phyloP scores from a whole-genome alignment of 2,329 filamentous ascomycete species.

The Bipolaris cookei region DNA sequence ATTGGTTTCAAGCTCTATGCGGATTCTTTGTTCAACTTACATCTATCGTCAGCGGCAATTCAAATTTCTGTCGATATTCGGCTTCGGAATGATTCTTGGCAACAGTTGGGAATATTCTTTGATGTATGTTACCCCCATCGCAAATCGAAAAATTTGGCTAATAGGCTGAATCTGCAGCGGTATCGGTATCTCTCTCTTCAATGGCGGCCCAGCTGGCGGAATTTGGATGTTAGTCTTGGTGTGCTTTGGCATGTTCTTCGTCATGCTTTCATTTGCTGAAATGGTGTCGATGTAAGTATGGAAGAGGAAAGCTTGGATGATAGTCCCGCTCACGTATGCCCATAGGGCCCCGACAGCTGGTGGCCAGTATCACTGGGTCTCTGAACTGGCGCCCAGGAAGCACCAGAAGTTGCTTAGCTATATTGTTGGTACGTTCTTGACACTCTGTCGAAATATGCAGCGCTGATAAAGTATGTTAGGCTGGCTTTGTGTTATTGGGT shows the following conservation, averaged over 20 bases:
- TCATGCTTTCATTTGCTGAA: constrained; percentile 35
- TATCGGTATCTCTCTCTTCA: constrained; percentile 28
- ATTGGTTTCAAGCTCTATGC: not conserved
- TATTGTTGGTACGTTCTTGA: constrained; percentile 45
- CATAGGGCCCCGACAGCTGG: constrained; percentile 40
- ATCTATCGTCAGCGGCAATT: constrained; percentile 19
- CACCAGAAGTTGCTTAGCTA: constrained; percentile 52
- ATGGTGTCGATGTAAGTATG: constrained; percentile 45
- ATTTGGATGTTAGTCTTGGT: constrained; percentile 39
- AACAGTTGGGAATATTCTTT: constrained; percentile 25
- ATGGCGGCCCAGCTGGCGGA: constrained; percentile 40
- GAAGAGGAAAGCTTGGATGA: not conserved
- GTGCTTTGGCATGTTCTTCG: constrained; percentile 33
- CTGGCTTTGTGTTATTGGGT: constrained; percentile 50
- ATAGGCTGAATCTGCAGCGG: constrained; percentile 25
- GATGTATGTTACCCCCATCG: constrained; percentile 5
- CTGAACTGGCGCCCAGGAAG: constrained; percentile 47
- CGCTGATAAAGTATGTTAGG: constrained; percentile 23
- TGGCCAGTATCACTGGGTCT: constrained; percentile 43
- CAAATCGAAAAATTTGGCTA: constrained; percentile 13
- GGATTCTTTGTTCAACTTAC: not conserved
- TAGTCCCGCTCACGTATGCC: not conserved
- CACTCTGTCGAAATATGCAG: not conserved
- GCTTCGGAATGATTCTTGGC: constrained; percentile 18
- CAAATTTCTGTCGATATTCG: constrained; percentile 22